Base-by-base conservation (phyloP, 805 yeast species). In the Candida golubevii region DNA sequence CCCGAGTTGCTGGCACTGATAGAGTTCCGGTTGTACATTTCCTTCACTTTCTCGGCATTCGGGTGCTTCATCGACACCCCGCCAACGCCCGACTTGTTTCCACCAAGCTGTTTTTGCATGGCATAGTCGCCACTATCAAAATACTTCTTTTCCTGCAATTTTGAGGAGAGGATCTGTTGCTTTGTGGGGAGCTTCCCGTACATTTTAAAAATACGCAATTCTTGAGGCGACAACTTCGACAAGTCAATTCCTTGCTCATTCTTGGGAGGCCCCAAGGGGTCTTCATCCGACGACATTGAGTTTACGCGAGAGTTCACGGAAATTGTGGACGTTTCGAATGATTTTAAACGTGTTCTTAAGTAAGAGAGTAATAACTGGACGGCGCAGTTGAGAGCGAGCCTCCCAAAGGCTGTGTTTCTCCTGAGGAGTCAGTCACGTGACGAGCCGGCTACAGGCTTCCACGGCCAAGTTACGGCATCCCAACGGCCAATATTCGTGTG, bases 71-170 rank as follows among this genome's bases (percentile, higher is more conserved):
- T 56, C 8, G 74, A 68, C 1, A 69, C 54, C 1, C 68, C 63
- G 10, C 67, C 69, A 6, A 66, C 66, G 55, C 55, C 67, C 45
- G 53, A 44, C 39, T 58, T 58, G 33, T 52, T 52, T 7, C 58
- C 59, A 6, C 70, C 74, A 29, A 65, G 53, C 53, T 70, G 77
- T 46, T 71, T 71, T 45, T 81, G 85, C 76, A 89, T 77, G 9
- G 96, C 96, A 63, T 89, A 89, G 65, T 89, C 97, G 8, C 97
- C 97, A 49, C 95, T 85, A 60, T 89, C 97, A 58, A 89, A 90
- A 64, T 85, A 89, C 69, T 88, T 90, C 56, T 96, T 79, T 51
- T 89, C 97, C 64, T 85, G 86, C 56, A 87, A 69, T 60, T 85
- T 87, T 49, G 83, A 79, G 41, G 84, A 75, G 41, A 89, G 71